Conservation (phyloP, 2,329 filamentous ascomycete species). For the Plenodomus biglobosus region DNA sequence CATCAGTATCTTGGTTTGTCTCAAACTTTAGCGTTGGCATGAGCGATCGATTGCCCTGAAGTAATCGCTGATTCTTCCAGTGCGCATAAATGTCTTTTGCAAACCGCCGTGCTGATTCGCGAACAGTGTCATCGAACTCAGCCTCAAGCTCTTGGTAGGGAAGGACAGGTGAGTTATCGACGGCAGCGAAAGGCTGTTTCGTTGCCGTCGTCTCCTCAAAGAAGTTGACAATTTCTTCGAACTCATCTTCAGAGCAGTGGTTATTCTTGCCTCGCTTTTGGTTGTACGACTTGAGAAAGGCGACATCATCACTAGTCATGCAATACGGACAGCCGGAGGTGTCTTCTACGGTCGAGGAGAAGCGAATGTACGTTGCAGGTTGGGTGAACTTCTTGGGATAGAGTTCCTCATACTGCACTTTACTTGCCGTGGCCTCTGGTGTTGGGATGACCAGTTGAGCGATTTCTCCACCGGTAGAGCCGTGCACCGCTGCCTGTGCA, state of each 20-base stretch:
- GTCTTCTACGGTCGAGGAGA: slow-evolving; percentile 97
- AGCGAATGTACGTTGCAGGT: slow-evolving; percentile 92
- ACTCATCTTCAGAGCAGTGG: slow-evolving; percentile 82
- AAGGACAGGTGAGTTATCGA: slow-evolving; percentile 82
- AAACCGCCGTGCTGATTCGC: slow-evolving; percentile 57
- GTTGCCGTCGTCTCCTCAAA: slow-evolving; percentile 85
- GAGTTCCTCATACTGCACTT: slow-evolving; percentile 82
- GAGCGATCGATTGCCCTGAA: slow-evolving; percentile 68
- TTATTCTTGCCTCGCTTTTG: slow-evolving; percentile 64
- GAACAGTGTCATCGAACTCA: slow-evolving; percentile 62
- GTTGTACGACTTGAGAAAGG: slow-evolving; percentile 82
- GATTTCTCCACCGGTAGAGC: slow-evolving; percentile 57
- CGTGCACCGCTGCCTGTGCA: slow-evolving; percentile 56
- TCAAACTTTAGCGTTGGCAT: slow-evolving; percentile 88
- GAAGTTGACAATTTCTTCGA: slow-evolving; percentile 91
- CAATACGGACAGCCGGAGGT: slow-evolving; percentile 89
- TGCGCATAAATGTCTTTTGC: slow-evolving; percentile 84
- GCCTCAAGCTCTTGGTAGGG: slow-evolving; percentile 61
- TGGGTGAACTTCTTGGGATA: slow-evolving; percentile 80
- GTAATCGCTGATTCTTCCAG: slow-evolving; percentile 74
- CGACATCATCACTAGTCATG: slow-evolving; percentile 88
- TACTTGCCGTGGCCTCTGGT: slow-evolving; percentile 63
- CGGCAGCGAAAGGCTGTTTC: slow-evolving; percentile 83
- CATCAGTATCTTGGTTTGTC: slow-evolving; percentile 89
- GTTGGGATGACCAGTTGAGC: slow-evolving; percentile 68